Percentiles rank a stretch among this genome's conserved stretches.
Evolutionary conservation across 352 stramenopile species (phyloP).

Genomic region (Thraustochytrium sp.): DNA sequence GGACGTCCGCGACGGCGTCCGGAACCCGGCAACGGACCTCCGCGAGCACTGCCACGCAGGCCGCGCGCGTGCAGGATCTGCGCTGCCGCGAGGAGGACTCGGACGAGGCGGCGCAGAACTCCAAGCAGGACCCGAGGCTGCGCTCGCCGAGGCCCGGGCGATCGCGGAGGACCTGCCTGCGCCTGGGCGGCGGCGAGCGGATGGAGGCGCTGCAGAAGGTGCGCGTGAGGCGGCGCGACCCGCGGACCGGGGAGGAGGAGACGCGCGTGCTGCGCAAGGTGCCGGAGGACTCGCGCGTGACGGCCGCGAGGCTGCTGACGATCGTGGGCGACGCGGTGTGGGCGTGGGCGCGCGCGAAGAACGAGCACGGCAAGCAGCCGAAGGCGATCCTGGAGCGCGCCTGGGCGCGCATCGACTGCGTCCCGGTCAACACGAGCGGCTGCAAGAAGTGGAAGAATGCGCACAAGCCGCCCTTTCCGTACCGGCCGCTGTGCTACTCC

Average conservation of each 20-base stretch:
- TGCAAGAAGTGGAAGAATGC: slow-evolving; percentile 8
- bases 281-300: neutral
- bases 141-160: too few species aligned
- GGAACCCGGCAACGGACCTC: too few species aligned
- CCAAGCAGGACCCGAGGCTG: too few species aligned
- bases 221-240: neutral
- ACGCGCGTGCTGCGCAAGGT: neutral
- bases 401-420: neutral
- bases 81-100: too few species aligned
- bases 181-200: neutral
- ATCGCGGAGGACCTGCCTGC: neutral
- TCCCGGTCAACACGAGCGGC: neutral
- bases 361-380: neutral
- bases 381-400: neutral
- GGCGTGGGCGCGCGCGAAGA: neutral
- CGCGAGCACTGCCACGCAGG: too few species aligned
- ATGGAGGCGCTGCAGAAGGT: neutral
- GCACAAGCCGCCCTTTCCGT: neutral
- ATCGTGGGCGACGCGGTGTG: slow-evolving; percentile 4
- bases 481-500: neutral
- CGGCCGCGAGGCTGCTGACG: neutral
- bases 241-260: neutral
- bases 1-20: too few species aligned
- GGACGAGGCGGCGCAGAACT: too few species aligned
- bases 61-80: too few species aligned